Conservation (phyloP, 2,329 filamentous ascomycete species). For the Furcasterigmium sp. region DNA sequence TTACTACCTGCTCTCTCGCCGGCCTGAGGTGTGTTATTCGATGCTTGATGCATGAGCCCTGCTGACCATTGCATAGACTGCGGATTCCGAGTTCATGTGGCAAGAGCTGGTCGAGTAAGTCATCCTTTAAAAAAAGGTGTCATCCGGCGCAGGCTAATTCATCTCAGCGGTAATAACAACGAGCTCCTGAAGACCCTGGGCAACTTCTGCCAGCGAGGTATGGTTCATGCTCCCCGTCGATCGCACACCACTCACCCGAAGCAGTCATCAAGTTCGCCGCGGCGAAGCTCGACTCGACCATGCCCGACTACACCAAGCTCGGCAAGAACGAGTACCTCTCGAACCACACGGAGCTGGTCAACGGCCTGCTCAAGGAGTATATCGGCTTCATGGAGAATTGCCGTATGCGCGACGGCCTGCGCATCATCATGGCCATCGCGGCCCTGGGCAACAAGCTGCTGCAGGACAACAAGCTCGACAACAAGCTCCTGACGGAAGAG, state of each 20-base stretch:
- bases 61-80: constrained; percentile 33
- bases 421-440: constrained; percentile 63
- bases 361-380: constrained; percentile 62
- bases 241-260: neutral
- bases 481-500: constrained; percentile 48
- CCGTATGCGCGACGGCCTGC: constrained; percentile 62
- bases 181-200: constrained; percentile 74
- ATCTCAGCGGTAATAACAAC: constrained; percentile 66
- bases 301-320: constrained; percentile 58
- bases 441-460: constrained; percentile 45
- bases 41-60: too few species aligned
- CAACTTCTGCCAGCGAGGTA: constrained; percentile 63
- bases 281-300: constrained; percentile 65
- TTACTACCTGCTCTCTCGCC: constrained; percentile 81
- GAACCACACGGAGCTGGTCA: constrained; percentile 56
- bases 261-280: constrained; percentile 64
- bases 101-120: constrained; percentile 63
- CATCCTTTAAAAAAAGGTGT: too few species aligned
- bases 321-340: constrained; percentile 46
- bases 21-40: constrained; percentile 56
- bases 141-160: neutral
- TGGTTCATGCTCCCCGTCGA: too few species aligned
- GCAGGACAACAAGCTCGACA: constrained; percentile 49
- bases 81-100: constrained; percentile 90
- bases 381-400: constrained; percentile 64